Evolutionary conservation across 176 grass and related monocot genomes (phyloP), one percentile per base, ranked within the genome.

Genomic region (Elaeis guineensis): DNA sequence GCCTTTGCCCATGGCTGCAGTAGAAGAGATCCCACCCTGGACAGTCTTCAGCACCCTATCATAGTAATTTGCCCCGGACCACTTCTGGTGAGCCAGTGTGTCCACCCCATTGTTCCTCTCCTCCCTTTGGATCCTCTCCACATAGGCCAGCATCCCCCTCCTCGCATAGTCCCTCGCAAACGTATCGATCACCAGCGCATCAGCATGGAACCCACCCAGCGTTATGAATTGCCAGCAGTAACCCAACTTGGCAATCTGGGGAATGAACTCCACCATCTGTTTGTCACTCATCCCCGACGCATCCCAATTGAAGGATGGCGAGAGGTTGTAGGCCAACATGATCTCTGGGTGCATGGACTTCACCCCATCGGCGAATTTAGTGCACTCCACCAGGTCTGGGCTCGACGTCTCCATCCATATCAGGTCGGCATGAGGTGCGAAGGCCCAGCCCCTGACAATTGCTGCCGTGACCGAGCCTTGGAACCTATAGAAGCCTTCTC

Each of bases 231-330:
- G 91, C 91, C 91, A 90, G 4, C 85, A 82, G 77, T 82, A 90
- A 0, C 91, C 91, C n/a, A 96, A 74, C 16, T 16, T 9, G 0
- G 86, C 83, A 5, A 96, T 83, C 29, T 61, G 69, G 30, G 91
- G 91, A 71, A 96, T 90, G 91, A 96, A 96, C 0, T 57, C 64
- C 26, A 63, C 20, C 83, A 96, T 87, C 62, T 87, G 76, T 49
- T 54, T 65, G 70, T 96, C 86, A 1, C 53, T 77, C 91, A 96
- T 96, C 17, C 91, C 91, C 4, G 91, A 90, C 17, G 91, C 91
- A 23, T 96, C 91, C 86, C 86, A 96, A 71, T 96, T 96, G 80
- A 96, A 96, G 7, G 83, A 96, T n/a, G 91, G 91, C 63, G 91
- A 96, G 24, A 90, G 83, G 80, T 96, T 90, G 91, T 96, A 96